Evolutionary conservation across 2,329 filamentous ascomycete species (phyloP).

Genomic region (Apiospora phragmitis): DNA sequence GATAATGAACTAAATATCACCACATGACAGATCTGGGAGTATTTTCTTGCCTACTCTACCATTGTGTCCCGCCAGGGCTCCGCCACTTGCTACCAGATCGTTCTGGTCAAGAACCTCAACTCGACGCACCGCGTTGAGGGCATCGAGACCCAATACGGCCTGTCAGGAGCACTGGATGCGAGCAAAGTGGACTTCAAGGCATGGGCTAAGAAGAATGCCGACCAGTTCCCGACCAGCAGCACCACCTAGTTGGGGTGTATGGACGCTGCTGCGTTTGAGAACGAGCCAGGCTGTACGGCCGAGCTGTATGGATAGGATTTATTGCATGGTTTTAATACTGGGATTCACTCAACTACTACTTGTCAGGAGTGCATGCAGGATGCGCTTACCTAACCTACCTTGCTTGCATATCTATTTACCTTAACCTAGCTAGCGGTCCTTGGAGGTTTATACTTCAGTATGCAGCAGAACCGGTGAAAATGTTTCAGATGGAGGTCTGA

Average conservation of each 20-base stretch:
- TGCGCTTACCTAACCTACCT: neutral
- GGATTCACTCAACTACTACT: neutral
- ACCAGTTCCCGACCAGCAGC: conserved; percentile 32
- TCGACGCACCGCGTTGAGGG: conserved; percentile 76
- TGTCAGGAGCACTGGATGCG: conserved; percentile 58
- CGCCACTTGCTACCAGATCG: conserved; percentile 78
- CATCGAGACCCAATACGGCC: conserved; percentile 63
- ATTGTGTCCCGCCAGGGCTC: conserved; percentile 74
- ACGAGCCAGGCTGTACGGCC: neutral
- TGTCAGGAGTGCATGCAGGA: neutral
- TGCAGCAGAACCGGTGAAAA: neutral
- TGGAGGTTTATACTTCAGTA: neutral
- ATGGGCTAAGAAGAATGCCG: conserved; percentile 36
- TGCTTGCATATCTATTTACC: neutral
- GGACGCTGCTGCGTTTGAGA: neutral
- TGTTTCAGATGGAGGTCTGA: neutral
- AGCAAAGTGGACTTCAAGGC: conserved; percentile 33
- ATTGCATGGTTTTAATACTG: neutral
- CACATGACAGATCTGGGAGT: conserved; percentile 69
- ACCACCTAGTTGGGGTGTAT: conserved; percentile 20
- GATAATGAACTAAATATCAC: neutral
- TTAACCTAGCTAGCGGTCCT: neutral
- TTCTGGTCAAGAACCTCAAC: conserved; percentile 80
- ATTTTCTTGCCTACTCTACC: conserved; percentile 75
- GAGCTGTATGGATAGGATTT: neutral